Conservation (phyloP, 2,329 filamentous ascomycete species). For the Aureobasidium mangrovei region DNA sequence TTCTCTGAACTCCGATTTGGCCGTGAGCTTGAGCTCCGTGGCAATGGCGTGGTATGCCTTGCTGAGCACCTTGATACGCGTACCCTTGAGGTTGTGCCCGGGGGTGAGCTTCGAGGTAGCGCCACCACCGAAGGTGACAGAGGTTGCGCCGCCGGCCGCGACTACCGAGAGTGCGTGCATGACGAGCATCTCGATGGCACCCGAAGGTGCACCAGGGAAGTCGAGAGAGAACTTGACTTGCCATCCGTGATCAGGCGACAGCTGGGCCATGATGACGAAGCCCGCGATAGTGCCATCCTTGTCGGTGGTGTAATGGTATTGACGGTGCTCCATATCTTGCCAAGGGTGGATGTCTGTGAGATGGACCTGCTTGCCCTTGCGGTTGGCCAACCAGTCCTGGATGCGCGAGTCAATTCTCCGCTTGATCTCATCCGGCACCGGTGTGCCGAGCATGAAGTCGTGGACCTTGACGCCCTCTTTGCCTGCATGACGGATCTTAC, state of each 20-base stretch:
- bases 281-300: conserved; percentile 62
- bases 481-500: conserved; percentile 73
- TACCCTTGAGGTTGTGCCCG: conserved; percentile 71
- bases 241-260: conserved; percentile 74
- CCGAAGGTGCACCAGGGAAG: conserved; percentile 78
- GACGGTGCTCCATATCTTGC: conserved; percentile 73
- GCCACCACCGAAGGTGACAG: conserved; percentile 80
- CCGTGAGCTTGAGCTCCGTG: conserved; percentile 69
- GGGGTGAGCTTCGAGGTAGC: conserved; percentile 65
- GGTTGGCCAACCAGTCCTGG: conserved; percentile 66
- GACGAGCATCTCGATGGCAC: conserved; percentile 77
- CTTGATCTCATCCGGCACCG: conserved; percentile 57
- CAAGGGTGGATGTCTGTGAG: conserved; percentile 84
- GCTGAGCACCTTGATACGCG: conserved; percentile 71
- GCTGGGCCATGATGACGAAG: conserved; percentile 73
- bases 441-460: conserved; percentile 58
- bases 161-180: conserved; percentile 59
- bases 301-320: conserved; percentile 75
- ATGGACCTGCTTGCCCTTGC: conserved; percentile 81
- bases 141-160: conserved; percentile 49
- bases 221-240: conserved; percentile 96
- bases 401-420: conserved; percentile 64
- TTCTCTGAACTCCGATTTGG: conserved; percentile 81
- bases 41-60: conserved; percentile 75
- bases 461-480: conserved; percentile 75